These are phyloP conservation scores for Cucumis cinereus DNA, from an alignment of 306 rosid genomes.

Conservation along the genomic window DNA sequence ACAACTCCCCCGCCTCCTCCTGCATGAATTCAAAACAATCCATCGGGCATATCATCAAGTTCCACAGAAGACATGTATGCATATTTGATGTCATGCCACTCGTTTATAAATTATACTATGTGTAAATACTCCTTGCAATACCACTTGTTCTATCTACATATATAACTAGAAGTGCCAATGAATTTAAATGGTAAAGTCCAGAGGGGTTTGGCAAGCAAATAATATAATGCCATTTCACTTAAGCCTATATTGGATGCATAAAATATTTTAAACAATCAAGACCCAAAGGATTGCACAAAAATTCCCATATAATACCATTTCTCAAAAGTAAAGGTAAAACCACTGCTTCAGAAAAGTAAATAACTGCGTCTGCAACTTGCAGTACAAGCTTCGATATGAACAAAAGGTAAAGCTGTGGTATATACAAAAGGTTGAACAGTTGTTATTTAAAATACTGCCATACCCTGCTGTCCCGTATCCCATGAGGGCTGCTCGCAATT, in stretches of 20 bases:
- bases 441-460: constrained; percentile 14
- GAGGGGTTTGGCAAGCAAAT: neutral
- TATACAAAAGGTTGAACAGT: neutral
- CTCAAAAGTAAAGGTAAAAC: neutral
- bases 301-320: neutral
- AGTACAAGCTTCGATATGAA: neutral
- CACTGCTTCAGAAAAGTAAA: neutral
- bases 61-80: neutral
- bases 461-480: constrained; percentile 63
- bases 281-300: neutral
- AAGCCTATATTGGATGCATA: neutral
- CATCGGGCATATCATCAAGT: neutral
- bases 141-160: neutral
- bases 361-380: neutral
- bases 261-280: neutral
- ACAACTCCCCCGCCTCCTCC: constrained; percentile 89
- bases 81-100: neutral
- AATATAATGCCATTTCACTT: neutral
- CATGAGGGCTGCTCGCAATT: constrained; percentile 98
- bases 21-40: constrained; percentile 24
- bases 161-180: neutral
- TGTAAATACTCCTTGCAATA: neutral
- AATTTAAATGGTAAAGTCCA: neutral
- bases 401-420: neutral
- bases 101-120: neutral